Base-by-base conservation (phyloP, 768 basidiomycete species). In the Podaxis carcinomalis region DNA sequence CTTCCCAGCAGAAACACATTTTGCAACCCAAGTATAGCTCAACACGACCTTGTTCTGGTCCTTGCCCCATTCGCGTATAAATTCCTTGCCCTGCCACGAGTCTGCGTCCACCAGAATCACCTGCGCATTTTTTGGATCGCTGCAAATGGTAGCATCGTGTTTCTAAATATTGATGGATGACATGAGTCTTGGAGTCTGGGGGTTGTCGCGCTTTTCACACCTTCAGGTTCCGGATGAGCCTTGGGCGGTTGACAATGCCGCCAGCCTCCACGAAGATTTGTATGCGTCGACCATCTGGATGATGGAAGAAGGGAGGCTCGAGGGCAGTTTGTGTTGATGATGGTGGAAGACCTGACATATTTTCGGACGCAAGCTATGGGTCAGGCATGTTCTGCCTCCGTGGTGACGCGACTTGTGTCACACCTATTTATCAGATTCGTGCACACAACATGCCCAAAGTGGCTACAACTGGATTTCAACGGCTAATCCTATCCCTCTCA, bases 21-120 rank as follows among this genome's bases (percentile, higher is more conserved):
- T 74, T 35, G 72, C 68, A 44, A 77, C 82, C 89, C 89, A 91
- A 2, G 64, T 62, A 64, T 78, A 75, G 51, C 82, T 74, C 57
- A 89, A 73, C 9, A 88, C 79, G 0, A 80, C 75, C 68, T 85
- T 87, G 62, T 71, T 68, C 28, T 50, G 75, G 50, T 86, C 85
- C 23, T 70, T 67, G 5, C 80, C 76, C 85, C 85, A 89, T 19
- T 83, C 81, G 40, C 82, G 78, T 61, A 88, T 78, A 65, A 88
- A 82, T 16, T 78, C 76, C 66, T 75, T 74, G 27, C 88, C 87
- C 44, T 80, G 77, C n/a, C 74, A 67, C 0, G 82, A 77, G 16
- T 73, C 70, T 1, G 81, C 69, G 63, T 89, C 82, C 5, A 90
- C 84, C 4, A 91, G 72, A 49, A 89, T 82, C 25, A 89, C 73